Evolutionary conservation across 768 basidiomycete genomes (phyloP).

Genomic region (Pleurotus giganteus): DNA sequence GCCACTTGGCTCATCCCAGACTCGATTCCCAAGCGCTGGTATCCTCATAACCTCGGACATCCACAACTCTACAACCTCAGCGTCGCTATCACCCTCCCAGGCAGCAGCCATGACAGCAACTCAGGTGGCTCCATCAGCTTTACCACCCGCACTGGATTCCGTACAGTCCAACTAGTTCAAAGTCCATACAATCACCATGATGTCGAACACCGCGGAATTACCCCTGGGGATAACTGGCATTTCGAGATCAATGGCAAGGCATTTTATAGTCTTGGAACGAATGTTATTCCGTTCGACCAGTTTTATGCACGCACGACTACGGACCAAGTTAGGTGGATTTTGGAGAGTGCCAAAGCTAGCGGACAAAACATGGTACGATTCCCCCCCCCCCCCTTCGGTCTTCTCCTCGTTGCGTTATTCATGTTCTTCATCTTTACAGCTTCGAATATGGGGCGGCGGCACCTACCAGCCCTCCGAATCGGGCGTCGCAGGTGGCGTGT

Average conservation of each 20-base stretch:
- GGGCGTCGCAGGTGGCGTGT: conserved; percentile 39
- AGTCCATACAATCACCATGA: conserved; percentile 44
- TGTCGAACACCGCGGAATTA: conserved; percentile 44
- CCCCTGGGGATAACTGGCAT: conserved; percentile 60
- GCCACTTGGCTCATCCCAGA: conserved; percentile 47
- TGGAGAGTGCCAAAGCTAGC: conserved; percentile 51
- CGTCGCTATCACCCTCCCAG: conserved; percentile 31
- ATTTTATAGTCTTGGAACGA: conserved; percentile 55
- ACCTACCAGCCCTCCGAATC: conserved; percentile 45
- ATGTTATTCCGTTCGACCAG: conserved; percentile 60
- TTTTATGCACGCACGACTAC: conserved; percentile 52
- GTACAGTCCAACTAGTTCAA: conserved; percentile 56
- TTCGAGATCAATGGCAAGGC: conserved; percentile 57
- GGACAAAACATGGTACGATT: conserved; percentile 57
- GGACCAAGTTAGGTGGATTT: conserved; percentile 51
- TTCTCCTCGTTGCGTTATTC: neutral
- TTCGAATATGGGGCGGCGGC: conserved; percentile 62
- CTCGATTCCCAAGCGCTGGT: conserved; percentile 48
- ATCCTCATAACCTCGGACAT: conserved; percentile 51
- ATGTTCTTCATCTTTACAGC: conserved; percentile 24
- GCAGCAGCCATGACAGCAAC: no score
- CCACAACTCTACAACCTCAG: conserved; percentile 55
- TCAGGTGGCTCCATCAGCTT: conserved; percentile 31
- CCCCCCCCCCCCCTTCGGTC: neutral
- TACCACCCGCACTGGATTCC: conserved; percentile 51